Base-by-base conservation (phyloP, 2,329 filamentous ascomycete genomes). In the Ceratocystis papillata region DNA sequence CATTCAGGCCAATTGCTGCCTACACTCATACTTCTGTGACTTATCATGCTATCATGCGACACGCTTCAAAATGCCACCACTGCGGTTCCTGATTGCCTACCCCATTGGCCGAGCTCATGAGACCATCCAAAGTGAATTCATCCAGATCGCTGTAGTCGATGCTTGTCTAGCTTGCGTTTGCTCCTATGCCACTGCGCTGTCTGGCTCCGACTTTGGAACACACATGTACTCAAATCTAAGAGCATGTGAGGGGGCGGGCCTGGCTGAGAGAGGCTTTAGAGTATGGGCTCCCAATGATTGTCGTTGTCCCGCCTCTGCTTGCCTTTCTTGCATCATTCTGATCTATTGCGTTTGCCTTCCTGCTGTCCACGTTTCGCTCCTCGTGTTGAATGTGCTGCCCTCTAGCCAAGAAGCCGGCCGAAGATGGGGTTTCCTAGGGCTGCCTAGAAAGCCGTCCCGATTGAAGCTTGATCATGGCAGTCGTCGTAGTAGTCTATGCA, bases 31-130 rank as follows among this genome's bases (percentile, higher is more conserved):
- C 10, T 41, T 45, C 12, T 8, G n/a, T 62, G 4, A 20, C 6
- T 10, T 25, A 30, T 62, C 30, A 7, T 62, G 2, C n/a, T 20
- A 12, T 46, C 8, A n/a, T 17, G 8, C n/a, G 2, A n/a, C 25
- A 10, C 25, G n/a, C 76, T 71, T 72, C 87, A 70, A 89, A 90
- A 76, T 90, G 87, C 77, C 84, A 87, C 86, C 85, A 89, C 41
- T 74, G 71, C 45, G 74, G 70, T 7, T 69, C 67, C 3, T 71
- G 71, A 60, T 84, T 73, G 28, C 70, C 72, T 25, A 76, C 77
- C 28, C 44, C 22, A 5, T 20, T 41, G 6, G 41, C 37, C 22
- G 80, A 75, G 12, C 67, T 67, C 17, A 73, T 71, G 68, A 90
- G 89, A 73, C 90, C 87, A 6, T 76, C 75, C 3, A 74, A 69